phyloP scores from a whole-genome alignment of 1,284 basidiomycete species.

The Tilletia setariae region DNA sequence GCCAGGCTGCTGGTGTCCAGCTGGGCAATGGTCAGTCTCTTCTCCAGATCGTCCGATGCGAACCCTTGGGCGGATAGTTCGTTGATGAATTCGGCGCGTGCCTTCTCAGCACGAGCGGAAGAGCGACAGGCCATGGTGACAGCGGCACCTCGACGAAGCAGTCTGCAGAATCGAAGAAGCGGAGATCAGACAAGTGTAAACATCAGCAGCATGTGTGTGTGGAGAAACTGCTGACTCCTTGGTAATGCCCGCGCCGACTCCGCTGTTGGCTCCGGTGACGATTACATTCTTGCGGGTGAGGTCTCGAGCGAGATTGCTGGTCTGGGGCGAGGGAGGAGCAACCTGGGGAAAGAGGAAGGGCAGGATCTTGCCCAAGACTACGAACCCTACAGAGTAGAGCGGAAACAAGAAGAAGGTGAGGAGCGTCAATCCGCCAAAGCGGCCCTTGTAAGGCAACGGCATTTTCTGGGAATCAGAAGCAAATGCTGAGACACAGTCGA shows the following conservation, averaged over 20 bases:
- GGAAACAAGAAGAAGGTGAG: too few relatives aligned
- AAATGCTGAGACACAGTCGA: too few relatives aligned
- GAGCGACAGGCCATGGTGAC: conserved; percentile 2
- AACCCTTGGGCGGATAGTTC: background rate
- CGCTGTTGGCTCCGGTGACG: background rate
- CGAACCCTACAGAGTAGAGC: background rate
- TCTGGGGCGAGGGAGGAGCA: background rate
- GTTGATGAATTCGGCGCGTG: background rate
- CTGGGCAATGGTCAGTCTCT: background rate
- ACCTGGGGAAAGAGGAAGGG: background rate
- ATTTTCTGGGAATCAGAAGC: too few relatives aligned
- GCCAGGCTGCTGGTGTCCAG: conserved; percentile 8
- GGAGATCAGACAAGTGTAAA: background rate
- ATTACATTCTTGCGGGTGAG: background rate
- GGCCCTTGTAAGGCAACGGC: too few relatives aligned
- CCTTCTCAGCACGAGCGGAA: background rate
- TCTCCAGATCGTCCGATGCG: background rate
- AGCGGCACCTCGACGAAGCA: background rate
- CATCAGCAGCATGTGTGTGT: background rate
- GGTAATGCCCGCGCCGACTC: background rate
- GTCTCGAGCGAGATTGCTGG: background rate
- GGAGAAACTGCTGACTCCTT: background rate
- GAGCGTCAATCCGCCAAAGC: too few relatives aligned
- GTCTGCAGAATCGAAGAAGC: background rate
- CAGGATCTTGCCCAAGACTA: background rate